phyloP scores from a whole-genome alignment of 768 basidiomycete species.

The Suillus placidus region DNA sequence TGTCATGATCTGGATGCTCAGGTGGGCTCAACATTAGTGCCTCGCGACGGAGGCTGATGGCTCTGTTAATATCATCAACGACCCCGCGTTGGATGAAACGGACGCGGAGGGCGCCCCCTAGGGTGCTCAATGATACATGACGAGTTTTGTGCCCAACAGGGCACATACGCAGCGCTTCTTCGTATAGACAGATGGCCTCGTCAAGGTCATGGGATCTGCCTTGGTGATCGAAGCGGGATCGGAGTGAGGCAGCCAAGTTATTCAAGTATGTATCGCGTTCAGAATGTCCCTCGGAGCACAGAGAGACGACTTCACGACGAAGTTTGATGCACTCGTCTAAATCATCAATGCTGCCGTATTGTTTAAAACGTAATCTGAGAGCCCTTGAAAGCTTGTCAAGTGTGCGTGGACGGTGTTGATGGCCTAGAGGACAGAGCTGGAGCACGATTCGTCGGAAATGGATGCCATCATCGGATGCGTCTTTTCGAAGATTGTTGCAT shows the following conservation, averaged over 20 bases:
- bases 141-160: not conserved
- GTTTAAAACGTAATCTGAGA: not conserved
- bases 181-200: not conserved
- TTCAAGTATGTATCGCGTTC: accelerated
- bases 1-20: not conserved
- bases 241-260: not conserved
- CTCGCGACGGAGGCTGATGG: not conserved
- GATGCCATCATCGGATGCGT: not conserved
- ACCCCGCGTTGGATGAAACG: not conserved
- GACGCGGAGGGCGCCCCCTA: not conserved
- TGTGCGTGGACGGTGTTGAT: not conserved
- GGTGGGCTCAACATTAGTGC: not conserved
- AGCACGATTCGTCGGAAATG: not conserved
- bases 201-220: not conserved
- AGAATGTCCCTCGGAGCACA: not conserved
- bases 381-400: not conserved
- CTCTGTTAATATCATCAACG: not conserved
- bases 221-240: not conserved
- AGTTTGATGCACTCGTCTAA: not conserved
- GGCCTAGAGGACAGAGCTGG: not conserved
- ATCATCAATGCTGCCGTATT: not conserved
- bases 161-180: not conserved
- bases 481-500: not conserved
- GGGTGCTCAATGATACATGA: not conserved
- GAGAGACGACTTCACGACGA: not conserved